These are phyloP conservation scores for Batkoa obscura DNA, from an alignment of 371 early-diverging fungal genomes.

Conservation along the genomic window DNA sequence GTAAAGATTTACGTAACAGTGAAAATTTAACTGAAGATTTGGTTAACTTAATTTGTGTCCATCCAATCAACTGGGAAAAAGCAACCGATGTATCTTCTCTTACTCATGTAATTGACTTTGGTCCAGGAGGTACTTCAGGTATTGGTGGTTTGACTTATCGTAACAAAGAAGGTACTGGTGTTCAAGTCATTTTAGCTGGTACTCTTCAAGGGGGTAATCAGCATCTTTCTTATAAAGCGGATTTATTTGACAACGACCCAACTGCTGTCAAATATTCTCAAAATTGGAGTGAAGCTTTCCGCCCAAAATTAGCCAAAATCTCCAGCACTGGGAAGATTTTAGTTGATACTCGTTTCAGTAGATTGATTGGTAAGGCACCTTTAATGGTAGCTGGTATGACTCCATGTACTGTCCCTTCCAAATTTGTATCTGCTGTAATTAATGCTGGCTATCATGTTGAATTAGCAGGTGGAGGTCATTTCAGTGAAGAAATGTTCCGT, in stretches of 20 bases:
- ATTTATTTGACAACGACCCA: constrained; percentile 58
- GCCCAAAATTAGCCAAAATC: constrained; percentile 45
- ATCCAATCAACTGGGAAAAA: constrained; percentile 75
- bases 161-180: constrained; percentile 91
- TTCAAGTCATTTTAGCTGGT: constrained; percentile 62
- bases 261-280: constrained; percentile 67
- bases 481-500: constrained; percentile 65
- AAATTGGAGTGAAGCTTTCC: constrained; percentile 79
- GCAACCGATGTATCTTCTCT: constrained; percentile 46
- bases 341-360: constrained; percentile 75
- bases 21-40: constrained; percentile 37
- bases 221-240: constrained; percentile 64
- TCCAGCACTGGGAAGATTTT: constrained; percentile 53
- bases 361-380: constrained; percentile 74
- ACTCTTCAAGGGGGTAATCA: constrained; percentile 38
- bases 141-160: constrained; percentile 73
- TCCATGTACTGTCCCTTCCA: constrained; percentile 55
- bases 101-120: constrained; percentile 87
- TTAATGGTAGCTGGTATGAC: constrained; percentile 87
- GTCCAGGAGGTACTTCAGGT: constrained; percentile 81
- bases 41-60: constrained; percentile 57
- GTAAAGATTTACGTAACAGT: constrained; percentile 17
- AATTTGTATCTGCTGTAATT: constrained; percentile 69
- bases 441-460: constrained; percentile 91
- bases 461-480: constrained; percentile 89